Conservation (phyloP, 768 basidiomycete species). For the Boletus coccyginus region DNA sequence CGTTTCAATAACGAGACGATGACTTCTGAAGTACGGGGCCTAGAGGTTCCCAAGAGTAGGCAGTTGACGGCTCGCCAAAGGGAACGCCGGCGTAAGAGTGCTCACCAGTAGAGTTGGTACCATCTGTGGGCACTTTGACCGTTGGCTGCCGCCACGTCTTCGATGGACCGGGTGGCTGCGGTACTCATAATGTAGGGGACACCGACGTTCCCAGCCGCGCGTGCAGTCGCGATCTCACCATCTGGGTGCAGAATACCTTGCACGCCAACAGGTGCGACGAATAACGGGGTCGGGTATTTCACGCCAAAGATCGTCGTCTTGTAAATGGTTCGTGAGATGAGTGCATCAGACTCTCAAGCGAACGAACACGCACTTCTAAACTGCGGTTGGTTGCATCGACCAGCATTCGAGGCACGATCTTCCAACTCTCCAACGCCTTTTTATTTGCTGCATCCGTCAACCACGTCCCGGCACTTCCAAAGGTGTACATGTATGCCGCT, state of each 20-base stretch:
- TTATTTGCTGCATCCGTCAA: constrained; percentile 68
- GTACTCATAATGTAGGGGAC: constrained; percentile 77
- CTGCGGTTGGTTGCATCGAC: constrained; percentile 54
- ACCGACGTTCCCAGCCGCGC: constrained; percentile 58
- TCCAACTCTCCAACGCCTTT: constrained; percentile 60
- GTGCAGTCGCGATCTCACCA: constrained; percentile 68
- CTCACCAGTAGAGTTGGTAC: constrained; percentile 81
- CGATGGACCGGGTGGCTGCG: constrained; percentile 68
- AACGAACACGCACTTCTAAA: constrained; percentile 48
- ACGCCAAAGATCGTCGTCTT: constrained; percentile 74
- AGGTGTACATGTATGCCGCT: constrained; percentile 74
- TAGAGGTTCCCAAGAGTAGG: constrained; percentile 22
- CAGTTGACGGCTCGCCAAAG: not conserved
- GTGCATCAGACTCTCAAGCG: too few species aligned
- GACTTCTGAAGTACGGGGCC: constrained; percentile 61
- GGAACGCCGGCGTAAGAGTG: not conserved
- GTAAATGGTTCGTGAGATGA: not conserved
- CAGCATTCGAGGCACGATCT: constrained; percentile 81
- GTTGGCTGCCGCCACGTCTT: constrained; percentile 73
- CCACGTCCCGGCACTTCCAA: constrained; percentile 71
- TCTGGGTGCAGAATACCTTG: constrained; percentile 71
- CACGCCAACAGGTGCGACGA: constrained; percentile 76
- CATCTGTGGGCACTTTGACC: constrained; percentile 61
- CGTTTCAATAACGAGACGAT: constrained; percentile 64
- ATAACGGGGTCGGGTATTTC: constrained; percentile 55